Conservation (phyloP, 2,329 filamentous ascomycete species). For the Talaromyces sp. region DNA sequence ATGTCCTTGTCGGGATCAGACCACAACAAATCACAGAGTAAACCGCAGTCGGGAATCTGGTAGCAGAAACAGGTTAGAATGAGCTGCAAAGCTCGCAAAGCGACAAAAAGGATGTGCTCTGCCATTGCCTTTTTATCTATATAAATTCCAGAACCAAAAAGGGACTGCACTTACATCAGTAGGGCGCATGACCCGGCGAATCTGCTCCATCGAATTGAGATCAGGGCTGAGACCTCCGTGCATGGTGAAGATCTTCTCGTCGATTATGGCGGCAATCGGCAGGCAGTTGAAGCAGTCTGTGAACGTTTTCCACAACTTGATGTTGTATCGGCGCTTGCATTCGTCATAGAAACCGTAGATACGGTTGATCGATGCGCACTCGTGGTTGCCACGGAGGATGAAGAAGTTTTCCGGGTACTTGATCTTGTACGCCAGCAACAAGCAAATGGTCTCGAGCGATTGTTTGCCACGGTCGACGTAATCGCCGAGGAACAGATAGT, state of each 20-base stretch:
- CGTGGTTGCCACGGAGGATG: conserved; percentile 96
- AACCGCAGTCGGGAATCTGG: conserved; percentile 94
- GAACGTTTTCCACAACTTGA: conserved; percentile 99
- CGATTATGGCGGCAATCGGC: conserved; percentile 96
- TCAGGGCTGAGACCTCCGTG: conserved; percentile 96
- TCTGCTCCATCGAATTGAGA: conserved; percentile 99
- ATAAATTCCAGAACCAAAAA: not conserved
- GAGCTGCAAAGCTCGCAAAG: conserved; percentile 25
- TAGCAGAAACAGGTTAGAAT: conserved; percentile 37
- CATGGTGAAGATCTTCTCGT: conserved; percentile 99
- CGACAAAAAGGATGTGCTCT: not conserved
- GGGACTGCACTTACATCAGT: conserved; percentile 75
- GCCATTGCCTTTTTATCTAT: not conserved
- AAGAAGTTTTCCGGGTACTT: conserved; percentile 99
- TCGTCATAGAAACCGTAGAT: conserved; percentile 99
- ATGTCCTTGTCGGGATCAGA: conserved; percentile 99
- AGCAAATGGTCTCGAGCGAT: conserved; percentile 95
- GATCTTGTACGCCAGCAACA: conserved; percentile 98
- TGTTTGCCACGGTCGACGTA: conserved; percentile 99
- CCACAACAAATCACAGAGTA: conserved; percentile 96
- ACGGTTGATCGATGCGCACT: conserved; percentile 97
- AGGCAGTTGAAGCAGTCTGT: conserved; percentile 99
- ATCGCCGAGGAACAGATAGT: conserved; percentile 98
- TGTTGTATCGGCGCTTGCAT: conserved; percentile 98
- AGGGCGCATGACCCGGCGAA: conserved; percentile 95